Conservation (phyloP, 805 yeast species). For the Kodamaea nitidulidarum region DNA sequence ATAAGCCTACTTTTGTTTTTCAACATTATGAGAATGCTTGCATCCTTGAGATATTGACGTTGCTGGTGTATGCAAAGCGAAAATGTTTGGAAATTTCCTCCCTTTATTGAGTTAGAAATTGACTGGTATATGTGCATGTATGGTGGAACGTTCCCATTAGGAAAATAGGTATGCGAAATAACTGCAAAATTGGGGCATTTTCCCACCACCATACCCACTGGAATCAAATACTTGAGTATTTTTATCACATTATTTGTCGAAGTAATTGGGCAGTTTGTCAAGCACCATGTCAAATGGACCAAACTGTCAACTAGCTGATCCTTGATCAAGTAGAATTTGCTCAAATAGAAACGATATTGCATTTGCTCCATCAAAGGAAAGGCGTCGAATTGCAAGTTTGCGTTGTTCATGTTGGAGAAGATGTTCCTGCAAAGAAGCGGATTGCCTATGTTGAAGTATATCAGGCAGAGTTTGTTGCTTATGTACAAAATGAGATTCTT, state of each 20-base stretch:
- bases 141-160: slow-evolving; percentile 14
- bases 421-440: slow-evolving; percentile 60
- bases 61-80: slow-evolving; percentile 24
- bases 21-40: slow-evolving; percentile 40
- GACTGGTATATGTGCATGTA: slow-evolving; percentile 32
- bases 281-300: slow-evolving; percentile 55
- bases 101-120: slow-evolving; percentile 32
- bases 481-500: slow-evolving; percentile 49
- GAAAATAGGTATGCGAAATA: slow-evolving; percentile 14
- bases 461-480: slow-evolving; percentile 51
- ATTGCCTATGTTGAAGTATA: slow-evolving; percentile 52
- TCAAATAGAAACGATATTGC: slow-evolving; percentile 51
- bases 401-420: slow-evolving; percentile 55
- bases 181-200: slow-evolving; percentile 38
- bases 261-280: slow-evolving; percentile 31
- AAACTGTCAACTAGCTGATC: slow-evolving; percentile 45
- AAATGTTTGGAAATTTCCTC: slow-evolving; percentile 42
- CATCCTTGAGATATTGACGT: slow-evolving; percentile 34
- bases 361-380: slow-evolving; percentile 44
- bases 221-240: slow-evolving; percentile 47
- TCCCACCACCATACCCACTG: slow-evolving; percentile 54
- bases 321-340: slow-evolving; percentile 52
- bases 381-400: slow-evolving; percentile 39
- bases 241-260: slow-evolving; percentile 34
- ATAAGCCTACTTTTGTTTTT: slow-evolving; percentile 43